These are phyloP conservation scores for Xylaria intraflava DNA, from an alignment of 495 filamentous ascomycete species.

Conservation along the genomic window DNA sequence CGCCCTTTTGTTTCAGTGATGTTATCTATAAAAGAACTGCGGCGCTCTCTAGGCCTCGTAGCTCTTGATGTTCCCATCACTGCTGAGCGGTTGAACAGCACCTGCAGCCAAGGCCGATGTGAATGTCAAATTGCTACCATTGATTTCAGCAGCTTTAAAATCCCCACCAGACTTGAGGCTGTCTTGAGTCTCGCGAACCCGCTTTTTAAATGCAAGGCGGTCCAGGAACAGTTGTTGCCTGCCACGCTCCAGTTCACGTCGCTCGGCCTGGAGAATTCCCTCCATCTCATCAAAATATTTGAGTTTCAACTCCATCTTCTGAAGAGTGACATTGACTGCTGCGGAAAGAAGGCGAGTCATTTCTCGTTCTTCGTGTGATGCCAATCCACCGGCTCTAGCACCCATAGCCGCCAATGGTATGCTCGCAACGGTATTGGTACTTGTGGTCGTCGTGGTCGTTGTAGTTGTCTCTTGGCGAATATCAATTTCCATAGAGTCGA, in stretches of 20 bases:
- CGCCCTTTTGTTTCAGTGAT: background rate
- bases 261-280: constrained; percentile 79
- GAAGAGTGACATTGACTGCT: constrained; percentile 74
- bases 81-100: constrained; percentile 59
- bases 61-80: constrained; percentile 50
- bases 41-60: constrained; percentile 37
- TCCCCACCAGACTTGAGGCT: constrained; percentile 55
- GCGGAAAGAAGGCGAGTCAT: constrained; percentile 87
- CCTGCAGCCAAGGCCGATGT: constrained; percentile 40
- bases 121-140: constrained; percentile 56
- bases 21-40: background rate
- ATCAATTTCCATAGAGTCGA: constrained; percentile 53
- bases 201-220: constrained; percentile 79
- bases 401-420: constrained; percentile 80
- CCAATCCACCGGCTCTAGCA: constrained; percentile 76
- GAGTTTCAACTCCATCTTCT: constrained; percentile 78
- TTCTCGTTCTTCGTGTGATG: constrained; percentile 91
- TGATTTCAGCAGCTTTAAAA: constrained; percentile 48
- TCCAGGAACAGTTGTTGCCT: constrained; percentile 92
- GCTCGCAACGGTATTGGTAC: constrained; percentile 59
- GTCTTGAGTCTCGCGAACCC: constrained; percentile 76
- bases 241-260: constrained; percentile 82
- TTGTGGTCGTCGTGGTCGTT: constrained; percentile 38
- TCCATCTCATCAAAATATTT: constrained; percentile 97
- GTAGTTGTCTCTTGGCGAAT: constrained; percentile 35